A percentile compares a stretch with the other conserved stretches of the same genome.
phyloP scores from a whole-genome alignment of 75 land plant genomes.

The Selaginella moellendorffii region DNA sequence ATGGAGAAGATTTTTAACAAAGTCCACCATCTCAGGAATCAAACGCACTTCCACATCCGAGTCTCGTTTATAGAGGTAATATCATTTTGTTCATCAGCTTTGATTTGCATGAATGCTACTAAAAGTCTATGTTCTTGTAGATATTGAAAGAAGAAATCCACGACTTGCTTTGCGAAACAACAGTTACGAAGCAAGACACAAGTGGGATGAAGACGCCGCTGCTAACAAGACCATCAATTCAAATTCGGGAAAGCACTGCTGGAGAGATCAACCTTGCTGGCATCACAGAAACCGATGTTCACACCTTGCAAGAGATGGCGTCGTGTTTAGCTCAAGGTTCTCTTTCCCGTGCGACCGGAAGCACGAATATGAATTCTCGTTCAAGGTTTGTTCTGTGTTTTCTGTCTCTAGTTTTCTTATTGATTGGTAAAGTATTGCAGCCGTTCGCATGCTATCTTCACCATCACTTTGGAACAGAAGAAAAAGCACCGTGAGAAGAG shows the following conservation, averaged over 20 bases:
- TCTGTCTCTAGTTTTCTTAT: slow-evolving; percentile 2
- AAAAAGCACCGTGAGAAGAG: slow-evolving; percentile 44
- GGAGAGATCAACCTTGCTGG: neutral
- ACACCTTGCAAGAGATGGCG: neutral
- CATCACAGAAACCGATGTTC: neutral
- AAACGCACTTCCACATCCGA: slow-evolving; percentile 59
- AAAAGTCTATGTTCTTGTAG: neutral
- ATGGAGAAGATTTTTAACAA: slow-evolving; percentile 68
- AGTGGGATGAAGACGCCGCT: neutral
- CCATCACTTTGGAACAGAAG: slow-evolving; percentile 93
- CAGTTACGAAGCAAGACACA: neutral
- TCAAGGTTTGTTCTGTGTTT: too few species aligned
- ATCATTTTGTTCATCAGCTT: neutral
- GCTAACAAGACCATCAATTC: neutral
- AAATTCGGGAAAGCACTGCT: neutral
- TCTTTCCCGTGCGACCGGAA: neutral
- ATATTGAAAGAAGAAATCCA: neutral
- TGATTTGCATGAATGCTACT: neutral
- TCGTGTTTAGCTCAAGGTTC: neutral
- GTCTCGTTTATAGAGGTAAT: slow-evolving; percentile 97
- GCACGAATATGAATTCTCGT: neutral
- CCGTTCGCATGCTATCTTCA: slow-evolving; percentile 99
- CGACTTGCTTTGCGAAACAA: neutral
- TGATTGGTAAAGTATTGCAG: too few species aligned
- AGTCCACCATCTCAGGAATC: slow-evolving; percentile 39